A percentile compares a stretch with the other conserved stretches of the same genome.
Evolutionary conservation across 2,329 filamentous ascomycete genomes (phyloP).

Genomic region (Trichoderma asperellum): DNA sequence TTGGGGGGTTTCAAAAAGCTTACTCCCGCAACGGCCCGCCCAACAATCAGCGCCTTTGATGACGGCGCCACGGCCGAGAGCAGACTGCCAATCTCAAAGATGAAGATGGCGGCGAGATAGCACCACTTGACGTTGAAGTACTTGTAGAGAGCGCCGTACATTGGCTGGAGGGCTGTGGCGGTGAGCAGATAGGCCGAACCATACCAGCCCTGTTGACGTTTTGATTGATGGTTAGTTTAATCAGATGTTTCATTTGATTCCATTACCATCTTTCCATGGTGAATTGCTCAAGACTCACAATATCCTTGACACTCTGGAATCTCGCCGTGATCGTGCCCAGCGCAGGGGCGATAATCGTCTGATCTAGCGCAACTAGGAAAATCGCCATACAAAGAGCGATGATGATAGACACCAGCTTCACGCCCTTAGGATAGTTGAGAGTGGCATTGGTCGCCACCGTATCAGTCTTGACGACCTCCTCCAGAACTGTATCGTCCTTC

Average conservation of each 20-base stretch:
- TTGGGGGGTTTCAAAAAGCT: constrained; percentile 15
- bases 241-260: background rate
- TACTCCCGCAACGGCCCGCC: constrained; percentile 55
- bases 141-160: constrained; percentile 56
- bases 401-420: constrained; percentile 49
- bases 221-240: background rate
- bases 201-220: constrained; percentile 50
- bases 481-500: constrained; percentile 13
- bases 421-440: constrained; percentile 45
- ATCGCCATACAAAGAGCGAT: constrained; percentile 50
- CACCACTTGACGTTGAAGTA: constrained; percentile 54
- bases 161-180: constrained; percentile 53
- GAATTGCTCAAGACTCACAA: constrained; percentile 40
- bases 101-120: constrained; percentile 49
- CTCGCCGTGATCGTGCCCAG: constrained; percentile 55
- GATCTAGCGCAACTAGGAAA: constrained; percentile 56
- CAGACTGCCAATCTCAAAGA: constrained; percentile 51
- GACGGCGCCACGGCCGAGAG: constrained; percentile 50
- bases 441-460: constrained; percentile 21
- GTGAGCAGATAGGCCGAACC: constrained; percentile 55
- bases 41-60: constrained; percentile 55
- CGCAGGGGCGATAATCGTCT: constrained; percentile 58
- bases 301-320: constrained; percentile 51
- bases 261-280: background rate
- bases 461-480: constrained; percentile 14